Evolutionary conservation across 495 filamentous ascomycete genomes (phyloP).

Genomic region (Penicillium longicatenatum): DNA sequence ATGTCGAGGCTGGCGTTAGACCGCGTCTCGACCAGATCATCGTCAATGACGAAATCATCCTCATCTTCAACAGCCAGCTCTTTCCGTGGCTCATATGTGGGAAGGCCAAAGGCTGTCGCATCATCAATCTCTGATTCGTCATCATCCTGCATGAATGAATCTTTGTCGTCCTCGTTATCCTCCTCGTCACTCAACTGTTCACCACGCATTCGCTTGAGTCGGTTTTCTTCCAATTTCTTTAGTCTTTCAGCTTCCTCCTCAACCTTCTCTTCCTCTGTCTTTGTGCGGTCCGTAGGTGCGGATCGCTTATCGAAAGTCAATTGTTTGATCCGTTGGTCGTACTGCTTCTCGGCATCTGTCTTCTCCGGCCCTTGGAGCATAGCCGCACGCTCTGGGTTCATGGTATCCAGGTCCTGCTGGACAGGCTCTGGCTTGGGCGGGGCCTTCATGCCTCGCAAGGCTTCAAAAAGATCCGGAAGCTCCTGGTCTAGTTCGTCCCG

Average conservation of each 20-base stretch:
- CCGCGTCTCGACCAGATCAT: slow-evolving; percentile 68
- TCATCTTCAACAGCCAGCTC: slow-evolving; percentile 75
- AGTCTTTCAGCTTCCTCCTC: slow-evolving; percentile 73
- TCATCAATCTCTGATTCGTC: slow-evolving; percentile 51
- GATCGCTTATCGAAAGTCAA: slow-evolving; percentile 81
- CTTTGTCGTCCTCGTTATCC: slow-evolving; percentile 50
- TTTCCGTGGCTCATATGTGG: slow-evolving; percentile 35
- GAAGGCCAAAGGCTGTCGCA: slow-evolving; percentile 58
- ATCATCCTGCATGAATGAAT: slow-evolving; percentile 43
- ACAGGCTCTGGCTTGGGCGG: slow-evolving; percentile 43
- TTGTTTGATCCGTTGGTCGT: slow-evolving; percentile 79
- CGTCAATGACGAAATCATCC: slow-evolving; percentile 88
- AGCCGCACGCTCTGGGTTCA: slow-evolving; percentile 61
- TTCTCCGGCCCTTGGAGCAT: slow-evolving; percentile 63
- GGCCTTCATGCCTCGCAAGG: slow-evolving; percentile 57
- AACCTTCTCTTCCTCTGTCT: slow-evolving; percentile 86
- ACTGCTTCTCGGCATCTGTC: slow-evolving; percentile 70
- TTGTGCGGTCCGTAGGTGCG: slow-evolving; percentile 80
- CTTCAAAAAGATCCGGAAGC: slow-evolving; percentile 73
- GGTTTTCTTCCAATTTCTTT: slow-evolving; percentile 76
- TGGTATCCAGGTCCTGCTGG: slow-evolving; percentile 46
- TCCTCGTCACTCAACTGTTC: slow-evolving; percentile 45
- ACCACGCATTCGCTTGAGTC: slow-evolving; percentile 53
- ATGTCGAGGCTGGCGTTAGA: slow-evolving; percentile 57
- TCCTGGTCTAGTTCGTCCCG: slow-evolving; percentile 77